Percentiles rank a stretch among this genome's conserved stretches.
Conservation (phyloP, 176 grass and related monocot genomes). For the Oryza rufipogon region DNA sequence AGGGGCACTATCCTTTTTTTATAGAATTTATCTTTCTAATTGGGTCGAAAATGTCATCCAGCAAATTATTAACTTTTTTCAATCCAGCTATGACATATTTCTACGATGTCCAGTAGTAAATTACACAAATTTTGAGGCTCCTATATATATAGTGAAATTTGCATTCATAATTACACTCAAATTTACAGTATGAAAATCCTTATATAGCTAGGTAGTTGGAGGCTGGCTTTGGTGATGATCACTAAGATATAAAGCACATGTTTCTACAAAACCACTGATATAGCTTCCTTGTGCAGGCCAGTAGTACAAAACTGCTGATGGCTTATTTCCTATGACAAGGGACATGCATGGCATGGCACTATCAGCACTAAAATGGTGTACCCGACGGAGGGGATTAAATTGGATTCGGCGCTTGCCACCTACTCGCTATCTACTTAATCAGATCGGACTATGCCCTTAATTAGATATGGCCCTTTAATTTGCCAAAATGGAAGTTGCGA, state of each 20-base stretch:
- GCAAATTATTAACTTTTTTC: no score
- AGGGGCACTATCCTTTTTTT: no score
- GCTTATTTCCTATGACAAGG: slow-evolving; percentile 13
- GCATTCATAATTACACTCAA: neutral
- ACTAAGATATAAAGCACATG: neutral
- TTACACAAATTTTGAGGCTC: no score
- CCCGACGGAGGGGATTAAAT: slow-evolving; percentile 37
- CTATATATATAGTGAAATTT: no score
- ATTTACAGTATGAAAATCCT: neutral
- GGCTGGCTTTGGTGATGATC: neutral
- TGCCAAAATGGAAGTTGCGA: slow-evolving; percentile 4
- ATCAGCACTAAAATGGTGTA: slow-evolving; percentile 45
- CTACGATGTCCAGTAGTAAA: no score
- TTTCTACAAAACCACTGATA: neutral
- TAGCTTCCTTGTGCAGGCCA: neutral
- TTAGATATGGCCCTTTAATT: neutral
- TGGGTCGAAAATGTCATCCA: no score
- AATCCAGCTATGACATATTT: no score
- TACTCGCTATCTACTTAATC: slow-evolving; percentile 29
- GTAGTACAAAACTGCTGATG: neutral
- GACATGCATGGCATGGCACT: slow-evolving; percentile 5
- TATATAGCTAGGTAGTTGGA: neutral
- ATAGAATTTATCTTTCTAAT: no score
- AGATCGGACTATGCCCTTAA: neutral
- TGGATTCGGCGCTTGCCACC: slow-evolving; percentile 58